Conservation (phyloP, 2,329 filamentous ascomycete species). For the Diaporthe sp. region DNA sequence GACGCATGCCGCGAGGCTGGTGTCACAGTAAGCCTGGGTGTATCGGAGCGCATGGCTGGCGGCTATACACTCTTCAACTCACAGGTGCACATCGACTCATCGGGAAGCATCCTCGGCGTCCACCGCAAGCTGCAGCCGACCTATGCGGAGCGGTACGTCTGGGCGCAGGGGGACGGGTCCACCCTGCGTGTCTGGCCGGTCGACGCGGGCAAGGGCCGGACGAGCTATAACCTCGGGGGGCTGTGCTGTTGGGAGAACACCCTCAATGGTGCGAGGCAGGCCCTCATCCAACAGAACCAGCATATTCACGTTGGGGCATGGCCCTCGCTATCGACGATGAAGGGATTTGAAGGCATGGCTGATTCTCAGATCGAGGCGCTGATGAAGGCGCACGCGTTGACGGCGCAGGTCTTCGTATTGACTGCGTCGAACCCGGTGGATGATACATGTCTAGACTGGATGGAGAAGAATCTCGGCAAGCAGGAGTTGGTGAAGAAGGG, state of each 20-base stretch:
- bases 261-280: conserved; percentile 45
- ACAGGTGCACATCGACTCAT: conserved; percentile 41
- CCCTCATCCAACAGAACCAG: conserved; percentile 43
- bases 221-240: conserved; percentile 40
- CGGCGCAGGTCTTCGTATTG: conserved; percentile 55
- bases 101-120: conserved; percentile 42
- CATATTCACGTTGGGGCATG: conserved; percentile 45
- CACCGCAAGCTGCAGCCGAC: conserved; percentile 48
- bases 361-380: conserved; percentile 57
- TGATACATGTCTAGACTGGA: conserved; percentile 51
- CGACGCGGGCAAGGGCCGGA: not conserved
- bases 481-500: conserved; percentile 43
- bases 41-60: conserved; percentile 40
- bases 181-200: conserved; percentile 40
- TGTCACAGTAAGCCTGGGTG: conserved; percentile 39
- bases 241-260: conserved; percentile 47
- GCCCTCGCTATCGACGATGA: conserved; percentile 44
- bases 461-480: conserved; percentile 43
- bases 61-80: conserved; percentile 45
- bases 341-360: conserved; percentile 51
- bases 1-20: conserved; percentile 36
- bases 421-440: conserved; percentile 55
- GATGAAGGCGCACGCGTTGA: conserved; percentile 57
- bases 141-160: conserved; percentile 43
- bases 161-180: conserved; percentile 44